Conservation (phyloP, 164 flowering plant genomes). For the grape (Vitis vinifera) region ASM3070453v1 NC_081817.1:6467001-6467500, state of each 20-base stretch:
- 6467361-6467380: constrained; percentile 55
- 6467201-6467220: background rate
- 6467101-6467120: no score
- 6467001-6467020: no score
- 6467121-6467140: no score
- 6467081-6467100: no score
- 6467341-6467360: constrained; percentile 79
- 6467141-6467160: background rate
- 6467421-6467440: constrained; percentile 88
- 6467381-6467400: constrained; percentile 62
- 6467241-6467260: constrained; percentile 1
- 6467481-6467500: constrained; percentile 61
- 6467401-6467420: constrained; percentile 73
- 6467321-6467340: constrained; percentile 78
- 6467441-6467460: constrained; percentile 84
- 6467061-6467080: no score
- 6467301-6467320: constrained; percentile 76
- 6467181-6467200: background rate
- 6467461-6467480: constrained; percentile 97
- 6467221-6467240: background rate
- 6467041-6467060: no score
- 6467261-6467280: constrained; percentile 85
- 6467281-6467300: constrained; percentile 88
- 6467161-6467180: background rate
- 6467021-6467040: no score